Base-by-base conservation (phyloP, 2,329 filamentous ascomycete genomes). In the Colletotrichum tamarilloi region DNA sequence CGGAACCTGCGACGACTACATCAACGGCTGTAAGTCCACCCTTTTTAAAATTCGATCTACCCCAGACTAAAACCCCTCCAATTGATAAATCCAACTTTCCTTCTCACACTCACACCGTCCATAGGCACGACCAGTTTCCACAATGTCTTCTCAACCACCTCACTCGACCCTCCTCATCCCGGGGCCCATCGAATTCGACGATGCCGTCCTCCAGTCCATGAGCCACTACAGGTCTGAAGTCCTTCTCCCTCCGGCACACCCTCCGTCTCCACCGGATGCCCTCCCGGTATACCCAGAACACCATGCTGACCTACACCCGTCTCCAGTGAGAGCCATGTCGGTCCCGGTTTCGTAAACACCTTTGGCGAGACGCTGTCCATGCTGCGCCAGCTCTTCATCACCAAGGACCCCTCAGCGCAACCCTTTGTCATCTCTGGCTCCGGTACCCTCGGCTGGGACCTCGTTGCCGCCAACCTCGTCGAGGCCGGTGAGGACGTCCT, bases 111-210 rank as follows among this genome's bases (percentile, higher is more conserved):
- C 32, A 65, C n/a, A 38, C 24, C 16, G 46, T 24, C 32, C 38
- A 28, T 52, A 69, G 64, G 67, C 42, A 53, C 62, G 74, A 30
- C 66, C 63, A 14, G 26, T 64, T 19, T 73, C 77, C 80, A 86
- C 80, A 67, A 92, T 92, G 91, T 92, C 90, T 77, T 87, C 86
- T 73, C 91, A 92, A 78, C 86, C 89, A 68, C 83, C 86, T 63
- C 91, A 92, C 80, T 84, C 90, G 56, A 92, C 96, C 68, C 88
- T 99, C 84, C 91, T 99, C 85, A 98, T 99, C 81, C 97, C 97
- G 62, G 97, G 97, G 76, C 97, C 97, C 80, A 97, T 98, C 83
- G 96, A 98, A 87, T 98, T 98, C 81, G 96, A 98, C 83, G 96
- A 98, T 96, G 95, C 92, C 60, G 96, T 98, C 74, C 91, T 98